Percentiles rank a stretch among this genome's conserved stretches.
These are phyloP conservation scores for Lenwebbia sp. DNA, from an alignment of 345 rosid genomes.

Conservation along the genomic window DNA sequence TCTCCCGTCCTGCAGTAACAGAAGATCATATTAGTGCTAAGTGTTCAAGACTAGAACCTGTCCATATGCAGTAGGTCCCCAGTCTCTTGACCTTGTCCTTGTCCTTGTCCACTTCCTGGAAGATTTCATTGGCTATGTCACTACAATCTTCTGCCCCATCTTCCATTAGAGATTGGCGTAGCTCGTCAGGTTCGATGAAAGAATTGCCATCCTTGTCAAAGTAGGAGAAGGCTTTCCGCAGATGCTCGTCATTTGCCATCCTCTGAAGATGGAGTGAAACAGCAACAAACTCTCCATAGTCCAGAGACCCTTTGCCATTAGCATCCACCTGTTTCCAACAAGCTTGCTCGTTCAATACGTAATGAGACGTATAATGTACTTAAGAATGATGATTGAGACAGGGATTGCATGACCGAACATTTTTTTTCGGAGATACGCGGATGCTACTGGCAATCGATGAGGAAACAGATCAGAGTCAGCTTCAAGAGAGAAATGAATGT, in stretches of 20 bases:
- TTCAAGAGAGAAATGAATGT: too few relatives aligned
- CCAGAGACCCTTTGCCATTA: slow-evolving; percentile 81
- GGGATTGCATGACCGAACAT: background rate
- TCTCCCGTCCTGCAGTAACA: slow-evolving; percentile 66
- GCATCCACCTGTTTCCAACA: slow-evolving; percentile 68
- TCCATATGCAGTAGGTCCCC: too few relatives aligned
- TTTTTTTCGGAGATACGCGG: background rate
- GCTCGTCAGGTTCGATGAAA: slow-evolving; percentile 86
- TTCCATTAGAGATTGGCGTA: slow-evolving; percentile 81
- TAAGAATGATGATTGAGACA: background rate
- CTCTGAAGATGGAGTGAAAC: slow-evolving; percentile 86
- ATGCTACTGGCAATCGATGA: too few relatives aligned
- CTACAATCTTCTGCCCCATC: slow-evolving; percentile 92
- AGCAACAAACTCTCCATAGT: slow-evolving; percentile 89
- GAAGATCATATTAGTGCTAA: background rate
- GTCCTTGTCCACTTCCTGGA: slow-evolving; percentile 98
- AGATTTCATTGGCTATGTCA: slow-evolving; percentile 90
- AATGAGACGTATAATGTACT: background rate
- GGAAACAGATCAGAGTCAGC: too few relatives aligned
- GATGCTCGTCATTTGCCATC: slow-evolving; percentile 95
- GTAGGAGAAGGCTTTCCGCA: slow-evolving; percentile 91
- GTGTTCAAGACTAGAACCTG: background rate
- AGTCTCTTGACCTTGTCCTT: slow-evolving; percentile 65
- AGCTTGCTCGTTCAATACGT: background rate
- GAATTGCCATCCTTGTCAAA: slow-evolving; percentile 94